Conservation (phyloP, 768 basidiomycete genomes). For the Mycena olivaceomarginata region DNA sequence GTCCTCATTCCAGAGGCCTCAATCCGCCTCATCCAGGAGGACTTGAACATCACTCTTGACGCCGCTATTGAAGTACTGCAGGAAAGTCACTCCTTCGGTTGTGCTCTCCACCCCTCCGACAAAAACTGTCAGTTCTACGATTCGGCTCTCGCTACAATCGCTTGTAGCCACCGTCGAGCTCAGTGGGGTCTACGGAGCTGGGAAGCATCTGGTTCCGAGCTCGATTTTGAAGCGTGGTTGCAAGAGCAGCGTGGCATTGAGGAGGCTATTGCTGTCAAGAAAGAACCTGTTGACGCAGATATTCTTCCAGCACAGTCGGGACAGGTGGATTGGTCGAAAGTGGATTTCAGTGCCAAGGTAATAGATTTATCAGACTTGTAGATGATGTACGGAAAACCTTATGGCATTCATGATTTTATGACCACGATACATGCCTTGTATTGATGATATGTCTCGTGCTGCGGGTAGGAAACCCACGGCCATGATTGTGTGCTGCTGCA, state of each 20-base stretch:
- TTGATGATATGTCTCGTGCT: no score
- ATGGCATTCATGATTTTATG: no score
- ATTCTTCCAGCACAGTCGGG: no score
- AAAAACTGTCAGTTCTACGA: not conserved
- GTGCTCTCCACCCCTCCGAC: not conserved
- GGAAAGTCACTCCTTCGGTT: not conserved
- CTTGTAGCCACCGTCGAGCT: not conserved
- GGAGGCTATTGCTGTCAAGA: not conserved
- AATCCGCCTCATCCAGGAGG: not conserved
- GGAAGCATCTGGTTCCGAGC: not conserved
- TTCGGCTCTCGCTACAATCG: not conserved
- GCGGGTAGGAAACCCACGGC: no score
- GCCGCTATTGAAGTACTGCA: not conserved
- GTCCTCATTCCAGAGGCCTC: not conserved
- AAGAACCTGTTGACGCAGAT: no score
- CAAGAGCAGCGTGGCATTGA: not conserved
- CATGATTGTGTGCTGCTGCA: no score
- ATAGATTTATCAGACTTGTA: no score
- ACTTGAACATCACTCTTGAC: not conserved
- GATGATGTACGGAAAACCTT: no score
- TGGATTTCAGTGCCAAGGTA: no score
- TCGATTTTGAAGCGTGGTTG: not conserved
- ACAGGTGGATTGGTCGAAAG: no score
- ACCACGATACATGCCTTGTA: no score
- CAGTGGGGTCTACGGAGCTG: not conserved